Evolutionary conservation across 352 stramenopile species (phyloP).

Genomic region (Phytophthora brassicae): DNA sequence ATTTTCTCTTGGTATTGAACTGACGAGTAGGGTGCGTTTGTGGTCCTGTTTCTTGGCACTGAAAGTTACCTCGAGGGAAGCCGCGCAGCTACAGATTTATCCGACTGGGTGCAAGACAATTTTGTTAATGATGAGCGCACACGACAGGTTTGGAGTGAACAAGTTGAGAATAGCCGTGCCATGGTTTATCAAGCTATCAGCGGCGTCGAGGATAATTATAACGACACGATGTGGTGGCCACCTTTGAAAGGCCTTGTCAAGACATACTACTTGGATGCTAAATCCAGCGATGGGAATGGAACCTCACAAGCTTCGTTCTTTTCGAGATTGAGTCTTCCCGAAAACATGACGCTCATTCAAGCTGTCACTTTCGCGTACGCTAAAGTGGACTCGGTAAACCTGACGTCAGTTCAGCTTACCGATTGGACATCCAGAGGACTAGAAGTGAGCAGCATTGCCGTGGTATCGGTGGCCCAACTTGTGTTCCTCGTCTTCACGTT

Average conservation of each 20-base stretch:
- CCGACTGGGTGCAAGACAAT: slow-evolving; percentile 82
- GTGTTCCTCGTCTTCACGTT: slow-evolving; percentile 77
- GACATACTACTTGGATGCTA: slow-evolving; percentile 81
- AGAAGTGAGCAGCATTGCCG: slow-evolving; percentile 80
- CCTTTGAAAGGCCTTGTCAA: slow-evolving; percentile 81
- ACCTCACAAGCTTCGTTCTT: slow-evolving; percentile 54
- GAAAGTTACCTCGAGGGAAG: slow-evolving; percentile 89
- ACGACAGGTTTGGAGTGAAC: slow-evolving; percentile 79
- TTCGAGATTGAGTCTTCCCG: slow-evolving; percentile 54
- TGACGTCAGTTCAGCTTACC: slow-evolving; percentile 83
- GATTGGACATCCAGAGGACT: slow-evolving; percentile 86
- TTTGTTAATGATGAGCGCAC: slow-evolving; percentile 89
- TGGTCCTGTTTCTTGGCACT: slow-evolving; percentile 80
- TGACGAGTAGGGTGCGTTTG: slow-evolving; percentile 58
- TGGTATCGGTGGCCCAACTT: slow-evolving; percentile 81
- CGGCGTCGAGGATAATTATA: slow-evolving; percentile 86
- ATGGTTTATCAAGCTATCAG: slow-evolving; percentile 82
- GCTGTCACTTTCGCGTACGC: slow-evolving; percentile 73
- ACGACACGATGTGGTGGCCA: slow-evolving; percentile 89
- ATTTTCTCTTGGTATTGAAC: not conserved
- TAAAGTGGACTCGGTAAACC: slow-evolving; percentile 85
- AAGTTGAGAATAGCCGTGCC: slow-evolving; percentile 77
- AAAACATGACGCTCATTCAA: slow-evolving; percentile 85
- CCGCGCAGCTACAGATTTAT: slow-evolving; percentile 69
- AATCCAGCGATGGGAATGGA: slow-evolving; percentile 54